Base-by-base conservation (phyloP, 2,329 filamentous ascomycete species). In the Claviceps spartinae region DNA sequence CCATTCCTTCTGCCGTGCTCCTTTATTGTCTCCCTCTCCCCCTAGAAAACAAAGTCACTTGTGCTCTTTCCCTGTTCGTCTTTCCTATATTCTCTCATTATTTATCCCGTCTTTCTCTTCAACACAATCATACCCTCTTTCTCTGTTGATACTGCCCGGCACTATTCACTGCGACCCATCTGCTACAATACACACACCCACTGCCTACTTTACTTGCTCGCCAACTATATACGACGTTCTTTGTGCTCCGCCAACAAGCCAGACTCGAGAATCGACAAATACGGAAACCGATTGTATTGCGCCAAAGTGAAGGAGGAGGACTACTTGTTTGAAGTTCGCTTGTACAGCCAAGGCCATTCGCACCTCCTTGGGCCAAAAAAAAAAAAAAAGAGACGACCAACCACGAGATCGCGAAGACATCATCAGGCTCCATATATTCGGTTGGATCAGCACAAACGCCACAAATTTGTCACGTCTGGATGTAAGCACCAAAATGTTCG, bases 1-100 rank as follows among this genome's bases (percentile, higher is more conserved):
- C 24, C 47, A 51, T 52, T 41, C 47, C 52, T 48, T 45, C 44
- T 26, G 43, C 37, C 38, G 41, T 41, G 50, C 51, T 46, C 48
- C 45, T 49, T 34, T 49, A 51, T 45, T 43, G 45, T 20, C 22
- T 16, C 41, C 47, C 18, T 22, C 37, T 6, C 22, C 36, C 22
- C 13, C 16, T 18, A 9, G 24, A 20, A 43, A 44, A 34, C 30
- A 34, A 34, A 34, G 30, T 9, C 14, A 1, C 48, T 51, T 40
- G 43, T 52, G 45, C 22, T 47, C 47, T 50, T 54, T 49, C 45
- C 37, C 40, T 51, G 18, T 46, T 22, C 16, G 22, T 41, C n/a
- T 40, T 40, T 40, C 47, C 36, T 48, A 41, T 41, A 18, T 48
- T 20, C 47, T 48, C 22, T 48, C 30, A 26, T 40, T 53, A 41